Evolutionary conservation across 2,329 filamentous ascomycete species (phyloP), one percentile per base, ranked within the genome.

Genomic region (Allantophomopsis lycopodina): DNA sequence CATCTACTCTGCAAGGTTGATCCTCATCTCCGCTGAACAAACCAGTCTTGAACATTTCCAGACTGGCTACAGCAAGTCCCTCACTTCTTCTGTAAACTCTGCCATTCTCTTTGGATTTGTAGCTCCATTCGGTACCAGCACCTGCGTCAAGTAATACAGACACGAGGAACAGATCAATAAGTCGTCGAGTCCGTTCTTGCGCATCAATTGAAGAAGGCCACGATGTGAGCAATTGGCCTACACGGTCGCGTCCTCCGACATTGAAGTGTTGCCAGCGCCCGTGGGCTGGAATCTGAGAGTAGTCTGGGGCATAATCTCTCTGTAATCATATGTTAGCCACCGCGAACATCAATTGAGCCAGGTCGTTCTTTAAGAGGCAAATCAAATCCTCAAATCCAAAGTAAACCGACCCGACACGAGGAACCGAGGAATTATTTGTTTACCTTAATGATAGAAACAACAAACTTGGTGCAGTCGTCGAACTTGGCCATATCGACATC

Each of bases 1-100:
- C 86, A 62, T 98, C 89, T 20, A 96, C 91, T 58, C 94, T 88
- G 54, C 77, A 85, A 38, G 86, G 87, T 60, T 94, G 86, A 42
- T 64, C 70, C 2, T 75, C 68, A 55, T 89, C 76, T 59, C 87
- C 83, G 47, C 87, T 94, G 63, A 96, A 96, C 28, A 85, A 55
- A 28, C 91, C 91, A 12, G 74, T 69, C 63, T 94, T 94, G 71
- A 94, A 95, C 88, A 95, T 94, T 50, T 95, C 88, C 52, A 79
- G 55, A 47, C 71, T 77, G 6, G 76, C 76, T 48, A 80, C 78
- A 7, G 88, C 88, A 40, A 95, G 69, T 7, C 88, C 88, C 59
- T 95, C 91, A 44, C 87, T 94, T 38, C 91, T 77, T 39, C 76
- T 71, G 60, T 89, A 96, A 32, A 82, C 60, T 45, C 79, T 81